Evolutionary conservation across 2,329 filamentous ascomycete genomes (phyloP).

Genomic region (Stachybotrys chartarum): DNA sequence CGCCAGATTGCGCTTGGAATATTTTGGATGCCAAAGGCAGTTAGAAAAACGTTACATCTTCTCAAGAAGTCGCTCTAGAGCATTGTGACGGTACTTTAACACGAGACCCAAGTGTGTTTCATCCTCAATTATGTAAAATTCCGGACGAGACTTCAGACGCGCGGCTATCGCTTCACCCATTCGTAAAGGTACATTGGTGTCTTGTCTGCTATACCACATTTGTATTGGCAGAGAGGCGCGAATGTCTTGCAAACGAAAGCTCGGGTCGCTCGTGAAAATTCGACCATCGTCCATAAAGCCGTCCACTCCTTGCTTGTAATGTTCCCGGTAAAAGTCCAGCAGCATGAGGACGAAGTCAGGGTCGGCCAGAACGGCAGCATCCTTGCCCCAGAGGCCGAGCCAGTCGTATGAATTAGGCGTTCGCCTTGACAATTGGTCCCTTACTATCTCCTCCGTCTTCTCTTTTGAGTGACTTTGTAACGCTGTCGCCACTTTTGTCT

Average conservation of each 20-base stretch:
- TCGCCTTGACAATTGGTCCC: not conserved
- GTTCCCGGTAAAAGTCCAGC: constrained; percentile 1
- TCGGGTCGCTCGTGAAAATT: constrained; percentile 1
- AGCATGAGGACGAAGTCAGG: not conserved
- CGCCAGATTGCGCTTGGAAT: too few species aligned
- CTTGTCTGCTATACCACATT: constrained; percentile 1
- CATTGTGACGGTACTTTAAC: not conserved
- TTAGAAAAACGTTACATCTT: not conserved
- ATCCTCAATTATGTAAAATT: not conserved
- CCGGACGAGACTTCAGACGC: constrained; percentile 2
- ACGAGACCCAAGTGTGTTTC: constrained; percentile 2
- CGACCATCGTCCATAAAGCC: constrained; percentile 1
- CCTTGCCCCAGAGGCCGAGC: not conserved
- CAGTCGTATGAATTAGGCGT: not conserved
- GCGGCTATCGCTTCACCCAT: constrained; percentile 2
- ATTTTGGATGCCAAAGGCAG: too few species aligned
- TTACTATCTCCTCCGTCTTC: not conserved
- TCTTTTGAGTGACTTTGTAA: not conserved
- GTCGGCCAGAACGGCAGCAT: not conserved
- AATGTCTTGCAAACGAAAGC: constrained; percentile 1
- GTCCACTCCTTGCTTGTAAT: constrained; percentile 3
- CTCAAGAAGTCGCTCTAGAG: constrained; percentile 2
- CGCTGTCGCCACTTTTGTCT: not conserved
- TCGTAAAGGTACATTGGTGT: constrained; percentile 2
- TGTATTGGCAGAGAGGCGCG: not conserved